Evolutionary conservation across 2,329 filamentous ascomycete genomes (phyloP), one percentile per base, ranked within the genome.

Genomic region (Alternaria tenuissima): DNA sequence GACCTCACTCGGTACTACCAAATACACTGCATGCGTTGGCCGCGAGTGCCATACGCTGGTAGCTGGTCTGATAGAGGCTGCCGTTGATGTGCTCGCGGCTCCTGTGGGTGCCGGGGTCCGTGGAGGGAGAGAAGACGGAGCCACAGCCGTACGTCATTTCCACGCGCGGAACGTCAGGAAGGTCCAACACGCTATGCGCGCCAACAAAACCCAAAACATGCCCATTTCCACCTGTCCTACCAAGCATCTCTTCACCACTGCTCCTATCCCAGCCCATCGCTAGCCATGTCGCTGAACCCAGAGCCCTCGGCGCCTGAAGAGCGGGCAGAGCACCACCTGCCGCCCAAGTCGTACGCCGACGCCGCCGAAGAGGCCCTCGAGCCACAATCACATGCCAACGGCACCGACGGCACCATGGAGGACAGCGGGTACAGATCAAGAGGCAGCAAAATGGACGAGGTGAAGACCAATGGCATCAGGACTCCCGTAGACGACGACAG

Each of bases 281-380:
- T 61, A 64, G 67, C 59, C 64, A 81, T 81, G 79, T 77, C 80
- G 64, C 70, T 80, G 57, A 80, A 79, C 51, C 48, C 76, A 32
- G 80, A 81, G 66, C 80, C 80, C 24, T 76, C 80, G 42, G 73
- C 72, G 59, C 78, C 80, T 14, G 68, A 76, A 41, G 77, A 79
- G 64, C 79, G 80, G 53, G 68, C 76, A 36, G 70, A 76, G 39
- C 74, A 78, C 18, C 59, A 77, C 36, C 75, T 81, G 34, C 68
- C 78, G 18, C 78, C 78, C 61, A 83, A 82, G 66, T 80, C 78
- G 48, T 82, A 80, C 67, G 79, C 78, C 34, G 80, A 80, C 61
- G 80, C 80, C 32, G 76, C 77, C 59, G 71, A 78, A 63, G 69
- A 77, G 59, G 74, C 69, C 56, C 62, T 76, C 28, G 54, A 73